Percentiles rank a stretch among this genome's conserved stretches.
Evolutionary conservation across 1,284 basidiomycete species (phyloP).

Genomic region (Tilletia horrida): DNA sequence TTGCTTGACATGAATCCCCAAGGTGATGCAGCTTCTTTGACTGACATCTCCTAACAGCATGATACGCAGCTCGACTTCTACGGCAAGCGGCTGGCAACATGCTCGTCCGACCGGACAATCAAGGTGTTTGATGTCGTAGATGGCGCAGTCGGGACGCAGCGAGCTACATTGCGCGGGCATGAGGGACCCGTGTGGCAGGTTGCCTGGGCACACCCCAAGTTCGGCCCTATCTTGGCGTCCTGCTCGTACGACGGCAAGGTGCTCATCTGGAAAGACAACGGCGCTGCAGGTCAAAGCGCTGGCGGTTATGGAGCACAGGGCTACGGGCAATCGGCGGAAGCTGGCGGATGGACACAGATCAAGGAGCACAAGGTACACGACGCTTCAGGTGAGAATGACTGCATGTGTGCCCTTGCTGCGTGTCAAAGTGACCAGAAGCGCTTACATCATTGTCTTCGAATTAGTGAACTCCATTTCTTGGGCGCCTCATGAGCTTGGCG

Average conservation of each 20-base stretch:
- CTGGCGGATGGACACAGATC: conserved; percentile 76
- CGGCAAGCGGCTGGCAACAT: conserved; percentile 91
- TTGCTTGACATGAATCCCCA: too few species aligned
- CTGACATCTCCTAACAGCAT: conserved; percentile 59
- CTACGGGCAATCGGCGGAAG: conserved; percentile 22
- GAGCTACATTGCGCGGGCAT: conserved; percentile 60
- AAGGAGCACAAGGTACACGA: conserved; percentile 94
- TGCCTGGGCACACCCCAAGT: conserved; percentile 92
- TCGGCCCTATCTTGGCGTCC: conserved; percentile 90
- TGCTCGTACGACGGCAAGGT: conserved; percentile 98
- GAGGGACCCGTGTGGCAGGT: conserved; percentile 98
- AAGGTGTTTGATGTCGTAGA: conserved; percentile 93
- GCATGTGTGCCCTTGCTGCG: too few species aligned
- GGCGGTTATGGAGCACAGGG: conserved; percentile 29
- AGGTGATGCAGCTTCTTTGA: not conserved
- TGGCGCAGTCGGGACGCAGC: conserved; percentile 68
- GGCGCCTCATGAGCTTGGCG: conserved; percentile 95
- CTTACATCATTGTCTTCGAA: not conserved
- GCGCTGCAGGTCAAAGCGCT: conserved; percentile 57
- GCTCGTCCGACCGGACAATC: conserved; percentile 91
- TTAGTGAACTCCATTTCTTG: conserved; percentile 94
- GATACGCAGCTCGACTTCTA: conserved; percentile 98
- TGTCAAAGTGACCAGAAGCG: too few species aligned
- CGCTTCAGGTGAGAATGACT: conserved; percentile 75
- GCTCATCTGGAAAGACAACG: conserved; percentile 89